Base-by-base conservation (phyloP, 345 rosid species). In the Eucalyptus pauciflora region DNA sequence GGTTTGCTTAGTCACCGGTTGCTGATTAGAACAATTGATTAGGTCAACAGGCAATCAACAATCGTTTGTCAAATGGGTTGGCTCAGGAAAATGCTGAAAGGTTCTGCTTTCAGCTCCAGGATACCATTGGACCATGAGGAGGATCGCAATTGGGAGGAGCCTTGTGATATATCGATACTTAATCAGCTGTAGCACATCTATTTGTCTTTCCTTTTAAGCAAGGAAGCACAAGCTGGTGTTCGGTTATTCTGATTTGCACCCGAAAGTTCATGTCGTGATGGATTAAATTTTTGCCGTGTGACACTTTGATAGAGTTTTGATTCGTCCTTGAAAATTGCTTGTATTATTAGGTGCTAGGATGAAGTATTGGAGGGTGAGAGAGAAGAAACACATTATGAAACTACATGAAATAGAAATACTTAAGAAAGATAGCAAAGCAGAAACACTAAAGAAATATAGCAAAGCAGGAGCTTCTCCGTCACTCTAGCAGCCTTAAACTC, bases 41-140 rank as follows among this genome's bases (percentile, higher is more conserved):
- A 45, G 10, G 81, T 71, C 81, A 18, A 33, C 81, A 9, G 45
- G 81, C 45, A 71, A 33, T 33, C 45, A 71, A 17, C 80, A 17
- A 37, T 71, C 41, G 45, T 33, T 25, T 5, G 45, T 71, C 81
- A 33, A 33, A 96, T 97, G 99, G 97, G 94, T 86, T 97, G 99
- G 99, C 93, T 95, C 87, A 94, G 93, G 86, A 94, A 94, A 90
- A 93, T 95, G 91, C 90, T 96, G 52, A 94, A 95, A 83, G 97
- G 97, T 69, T 94, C 98, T 85, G 91, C 93, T 85, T 86, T 91
- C 91, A 71, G 10, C 81, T 71, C 81, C 45, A 33, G 81, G 45
- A 18, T 9, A 33, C 81, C 43, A 33, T 71, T 22, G 13, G 12
- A 71, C 81, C 18, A 33, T 18, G 6, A 37, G 13, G 25, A 71